Evolutionary conservation across 176 grass and related monocot genomes (phyloP), one percentile per base, ranked within the genome.

Genomic region (Rhipidocladum racemiflorum): DNA sequence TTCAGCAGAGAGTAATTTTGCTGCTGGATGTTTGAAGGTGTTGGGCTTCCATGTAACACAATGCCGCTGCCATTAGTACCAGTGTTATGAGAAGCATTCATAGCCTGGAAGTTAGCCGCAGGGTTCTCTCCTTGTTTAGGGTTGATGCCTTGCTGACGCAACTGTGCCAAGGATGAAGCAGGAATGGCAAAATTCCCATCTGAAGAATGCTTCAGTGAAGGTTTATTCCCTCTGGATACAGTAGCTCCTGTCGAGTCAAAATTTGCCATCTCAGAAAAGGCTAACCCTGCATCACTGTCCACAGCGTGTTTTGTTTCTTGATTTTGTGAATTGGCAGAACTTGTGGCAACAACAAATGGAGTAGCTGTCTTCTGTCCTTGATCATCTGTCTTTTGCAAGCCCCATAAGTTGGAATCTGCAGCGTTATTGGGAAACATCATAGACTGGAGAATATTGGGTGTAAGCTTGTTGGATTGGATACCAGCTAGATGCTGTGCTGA

Each of bases 391-490:
- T 85, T 94, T 63, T 91, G 92, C 6, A 62, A 80, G 55, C 55
- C 74, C 89, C 91, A 92, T 76, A 87, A 83, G 78, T 83, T 88
- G 78, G 92, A 54, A 85, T 76, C 46, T 80, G 75, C 72, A 68
- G 82, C 32, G 23, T 85, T 87, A 82, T 68, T 85, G 20, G 80
- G 67, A 74, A 97, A 82, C 88, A 97, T 94, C 92, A 93, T 93
- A 46, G 92, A 97, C 69, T 97, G 92, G 55, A 94, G 86, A 70
- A 91, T 88, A 81, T 87, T 89, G 30, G 95, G 90, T 72, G 92
- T 91, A 49, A 93, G 83, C 80, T 91, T 97, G 65, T 90, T 88
- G 82, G 75, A 56, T 44, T 89, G 92, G 59, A 85, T 66, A 81
- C 86, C 86, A 70, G 89, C 49, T 81, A 81, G 60, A 82, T 78